Evolutionary conservation across 257 asterid genomes (phyloP).

Genomic region (Knoxia roxburghii): DNA sequence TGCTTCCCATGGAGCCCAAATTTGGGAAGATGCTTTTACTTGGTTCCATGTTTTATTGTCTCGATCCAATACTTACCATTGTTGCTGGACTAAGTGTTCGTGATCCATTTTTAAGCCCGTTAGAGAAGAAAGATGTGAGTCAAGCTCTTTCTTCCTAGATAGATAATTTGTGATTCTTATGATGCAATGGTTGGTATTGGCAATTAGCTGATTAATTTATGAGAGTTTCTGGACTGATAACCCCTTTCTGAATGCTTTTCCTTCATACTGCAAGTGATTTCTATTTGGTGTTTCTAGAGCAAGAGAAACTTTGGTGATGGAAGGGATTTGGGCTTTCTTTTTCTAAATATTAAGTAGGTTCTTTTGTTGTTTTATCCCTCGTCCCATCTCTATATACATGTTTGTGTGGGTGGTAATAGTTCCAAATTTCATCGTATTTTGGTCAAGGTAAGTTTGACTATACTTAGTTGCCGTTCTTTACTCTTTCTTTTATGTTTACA

Average conservation of each 20-base stretch:
- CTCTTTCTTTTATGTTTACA: not conserved
- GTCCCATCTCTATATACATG: no score
- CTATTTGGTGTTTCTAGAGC: not conserved
- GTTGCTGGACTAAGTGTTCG: slow-evolving; percentile 93
- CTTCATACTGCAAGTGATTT: not conserved
- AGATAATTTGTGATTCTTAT: not conserved
- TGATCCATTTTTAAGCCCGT: slow-evolving; percentile 87
- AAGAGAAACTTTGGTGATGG: not conserved
- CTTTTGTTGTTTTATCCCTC: no score
- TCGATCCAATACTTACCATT: slow-evolving; percentile 85
- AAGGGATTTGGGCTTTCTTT: not conserved
- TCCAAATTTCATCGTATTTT: slow-evolving; percentile 1
- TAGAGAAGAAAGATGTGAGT: slow-evolving; percentile 94
- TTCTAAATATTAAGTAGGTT: no score
- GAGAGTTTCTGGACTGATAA: not conserved
- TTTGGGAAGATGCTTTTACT: slow-evolving; percentile 94
- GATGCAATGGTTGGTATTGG: not conserved
- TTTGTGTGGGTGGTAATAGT: not conserved
- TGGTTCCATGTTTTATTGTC: slow-evolving; percentile 81
- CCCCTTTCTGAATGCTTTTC: not conserved
- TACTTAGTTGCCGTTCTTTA: not conserved
- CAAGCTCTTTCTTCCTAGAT: slow-evolving; percentile 1
- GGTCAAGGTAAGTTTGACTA: not conserved
- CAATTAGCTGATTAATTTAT: not conserved
- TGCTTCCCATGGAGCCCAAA: slow-evolving; percentile 98